Base-by-base conservation (phyloP, 345 rosid genomes). In the Aegle marmelos region DNA sequence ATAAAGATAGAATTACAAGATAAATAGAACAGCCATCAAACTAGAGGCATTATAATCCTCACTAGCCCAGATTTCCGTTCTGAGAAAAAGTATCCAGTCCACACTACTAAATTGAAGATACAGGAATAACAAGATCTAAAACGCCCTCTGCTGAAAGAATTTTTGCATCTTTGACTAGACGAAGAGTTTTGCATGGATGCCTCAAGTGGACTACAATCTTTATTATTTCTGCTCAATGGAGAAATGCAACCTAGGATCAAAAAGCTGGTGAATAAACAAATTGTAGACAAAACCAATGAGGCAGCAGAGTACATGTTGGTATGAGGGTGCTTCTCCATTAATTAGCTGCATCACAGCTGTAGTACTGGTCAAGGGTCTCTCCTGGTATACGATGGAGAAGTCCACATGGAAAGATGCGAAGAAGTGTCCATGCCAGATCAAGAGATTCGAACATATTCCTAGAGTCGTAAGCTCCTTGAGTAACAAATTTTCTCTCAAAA, bases 301-400 rank as follows among this genome's bases (percentile, higher is more conserved):
- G 31, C 34, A 57, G 77, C 41, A 45, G 19, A 56, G 48, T 36
- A 54, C 57, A 68, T 9, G 37, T 59, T 58, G 19, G 5, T 21
- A 60, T 7, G 61, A 50, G 70, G 6, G 2, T 3, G 24, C 60
- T 39, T 60, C 56, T 74, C 64, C 81, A 61, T 86, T 84, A 90
- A 62, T 85, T 88, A 64, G 86, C 68, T 45, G 90, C 80, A 73
- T 95, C 98, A 59, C 97, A 90, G 82, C 91, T 93, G 84, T 96
- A 96, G 88, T 68, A 96, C 60, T 76, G 91, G 68, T 96, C 99
- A 0, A 96, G 92, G 10, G 97, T 92, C 88, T 96, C 94, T 6
- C 97, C 99, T 14, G 99, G 99, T 74, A 96, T 92, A 83, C 99
- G 97, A 73, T 94, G 97, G 78, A 94, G 99, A 77, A 96, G 97